phyloP scores from a whole-genome alignment of 306 rosid genomes.

The Pyrus pyrifolia region DNA sequence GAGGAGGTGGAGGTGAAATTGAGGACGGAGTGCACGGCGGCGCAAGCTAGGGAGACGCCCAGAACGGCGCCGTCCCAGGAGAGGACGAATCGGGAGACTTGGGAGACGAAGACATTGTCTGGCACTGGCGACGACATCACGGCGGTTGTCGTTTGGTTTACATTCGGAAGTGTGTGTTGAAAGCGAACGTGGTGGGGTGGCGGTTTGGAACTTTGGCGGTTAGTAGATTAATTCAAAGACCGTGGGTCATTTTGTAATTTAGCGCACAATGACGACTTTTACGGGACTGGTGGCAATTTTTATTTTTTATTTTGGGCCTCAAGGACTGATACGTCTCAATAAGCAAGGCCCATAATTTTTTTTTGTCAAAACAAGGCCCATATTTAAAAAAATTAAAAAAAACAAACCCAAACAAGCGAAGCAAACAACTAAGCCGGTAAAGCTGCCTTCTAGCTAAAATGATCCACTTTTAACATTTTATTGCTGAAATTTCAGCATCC shows the following conservation, averaged over 20 bases:
- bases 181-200: not conserved
- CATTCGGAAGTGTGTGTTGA: not conserved
- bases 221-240: not conserved
- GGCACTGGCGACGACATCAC: conserved; percentile 64
- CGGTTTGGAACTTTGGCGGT: not conserved
- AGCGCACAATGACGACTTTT: not conserved
- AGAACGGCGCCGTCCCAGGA: conserved; percentile 86
- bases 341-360: not conserved
- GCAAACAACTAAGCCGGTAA: too few species aligned
- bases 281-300: too few species aligned
- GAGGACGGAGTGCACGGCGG: conserved; percentile 52
- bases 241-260: not conserved
- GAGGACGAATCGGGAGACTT: conserved; percentile 53
- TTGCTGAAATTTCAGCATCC: too few species aligned
- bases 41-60: conserved; percentile 62
- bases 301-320: not conserved
- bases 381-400: not conserved
- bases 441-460: too few species aligned
- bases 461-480: too few species aligned
- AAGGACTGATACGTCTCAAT: not conserved
- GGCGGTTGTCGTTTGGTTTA: not conserved
- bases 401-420: too few species aligned
- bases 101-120: conserved; percentile 62
- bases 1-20: conserved; percentile 38
- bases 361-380: not conserved